Base-by-base conservation (phyloP, 2,329 filamentous ascomycete genomes). In the Pseudogymnoascus destructans region DNA sequence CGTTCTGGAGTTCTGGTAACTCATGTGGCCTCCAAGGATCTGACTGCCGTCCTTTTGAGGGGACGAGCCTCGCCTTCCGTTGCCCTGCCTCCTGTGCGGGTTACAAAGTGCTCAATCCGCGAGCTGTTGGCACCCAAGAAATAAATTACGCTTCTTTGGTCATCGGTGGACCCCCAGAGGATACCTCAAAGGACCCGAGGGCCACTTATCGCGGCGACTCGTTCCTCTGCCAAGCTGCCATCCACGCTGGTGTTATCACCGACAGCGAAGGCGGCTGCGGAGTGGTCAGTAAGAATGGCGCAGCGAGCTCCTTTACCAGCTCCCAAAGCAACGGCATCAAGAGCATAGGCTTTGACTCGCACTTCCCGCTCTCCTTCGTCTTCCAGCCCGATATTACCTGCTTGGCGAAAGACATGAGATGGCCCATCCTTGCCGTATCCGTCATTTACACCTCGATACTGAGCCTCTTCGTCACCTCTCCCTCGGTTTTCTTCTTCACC, bases 151-250 rank as follows among this genome's bases (percentile, higher is more conserved):
- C 71, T 21, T 74, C 82, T 0, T 69, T 88, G n/a, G 78, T 89
- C 1, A 75, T 89, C 23, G 86, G 86, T n/a, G 85, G 85, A 0
- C 80, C 81, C 0, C 70, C 74, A 4, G 71, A 72, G 55, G 72
- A 76, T 25, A 64, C 64, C 46, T 54, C 66, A 5, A 70, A 67
- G 27, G 68, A 72, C 15, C 66, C 69, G 2, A 62, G 70, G 30
- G 78, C 85, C 0, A 75, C 87, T 19, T 97, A 97, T 70, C 86
- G 93, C 15, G 89, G 87, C 8, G 90, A 95, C 71, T 95, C 89
- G 11, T 95, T 88, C 72, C 85, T 95, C 58, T 95, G 90, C 68
- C 85, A 83, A 60, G 79, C 90, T 10, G 90, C 89, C 32, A 87
- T 95, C 55, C 90, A 95, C 68, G 83, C 89, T 0, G 90, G 89